These are phyloP conservation scores for Wickerhamiella sorbophila DNA, from an alignment of 805 yeast genomes.

Conservation along the genomic window DNA sequence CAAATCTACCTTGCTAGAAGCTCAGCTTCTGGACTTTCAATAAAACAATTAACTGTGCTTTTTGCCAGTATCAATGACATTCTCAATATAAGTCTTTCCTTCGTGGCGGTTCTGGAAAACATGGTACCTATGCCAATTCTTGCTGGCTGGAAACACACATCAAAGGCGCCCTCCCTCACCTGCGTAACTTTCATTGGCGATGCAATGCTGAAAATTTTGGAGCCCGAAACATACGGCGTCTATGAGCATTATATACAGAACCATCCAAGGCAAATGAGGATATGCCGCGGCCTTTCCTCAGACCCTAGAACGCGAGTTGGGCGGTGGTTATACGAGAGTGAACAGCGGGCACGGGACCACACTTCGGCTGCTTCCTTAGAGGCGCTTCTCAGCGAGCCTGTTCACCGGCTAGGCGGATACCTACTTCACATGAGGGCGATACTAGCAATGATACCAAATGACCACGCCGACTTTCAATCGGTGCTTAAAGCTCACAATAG, in stretches of 20 bases:
- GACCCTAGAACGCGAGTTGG: background rate
- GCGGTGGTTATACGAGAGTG: constrained; percentile 25
- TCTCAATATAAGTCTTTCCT: constrained; percentile 20
- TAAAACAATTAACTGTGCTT: constrained; percentile 17
- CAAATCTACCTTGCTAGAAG: constrained; percentile 22
- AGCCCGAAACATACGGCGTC: constrained; percentile 21
- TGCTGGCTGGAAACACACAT: constrained; percentile 12
- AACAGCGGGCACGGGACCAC: constrained; percentile 16
- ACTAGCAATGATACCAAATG: constrained; percentile 21
- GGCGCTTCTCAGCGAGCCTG: constrained; percentile 30
- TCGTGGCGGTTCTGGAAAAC: constrained; percentile 20
- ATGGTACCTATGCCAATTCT: constrained; percentile 21
- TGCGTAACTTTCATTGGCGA: constrained; percentile 22
- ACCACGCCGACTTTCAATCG: constrained; percentile 34
- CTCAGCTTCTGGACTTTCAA: constrained; percentile 17
- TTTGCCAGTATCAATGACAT: constrained; percentile 25
- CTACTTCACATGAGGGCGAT: constrained; percentile 27
- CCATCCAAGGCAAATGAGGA: constrained; percentile 20
- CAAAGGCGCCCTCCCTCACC: constrained; percentile 12
- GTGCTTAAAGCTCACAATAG: constrained; percentile 15
- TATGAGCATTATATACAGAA: constrained; percentile 24
- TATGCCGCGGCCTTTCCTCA: constrained; percentile 6
- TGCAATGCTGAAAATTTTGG: constrained; percentile 20
- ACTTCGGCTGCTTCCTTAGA: constrained; percentile 31
- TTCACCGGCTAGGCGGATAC: constrained; percentile 32